Evolutionary conservation across 495 filamentous ascomycete species (phyloP).

Genomic region (Pseudoneurospora amorphoporcata): DNA sequence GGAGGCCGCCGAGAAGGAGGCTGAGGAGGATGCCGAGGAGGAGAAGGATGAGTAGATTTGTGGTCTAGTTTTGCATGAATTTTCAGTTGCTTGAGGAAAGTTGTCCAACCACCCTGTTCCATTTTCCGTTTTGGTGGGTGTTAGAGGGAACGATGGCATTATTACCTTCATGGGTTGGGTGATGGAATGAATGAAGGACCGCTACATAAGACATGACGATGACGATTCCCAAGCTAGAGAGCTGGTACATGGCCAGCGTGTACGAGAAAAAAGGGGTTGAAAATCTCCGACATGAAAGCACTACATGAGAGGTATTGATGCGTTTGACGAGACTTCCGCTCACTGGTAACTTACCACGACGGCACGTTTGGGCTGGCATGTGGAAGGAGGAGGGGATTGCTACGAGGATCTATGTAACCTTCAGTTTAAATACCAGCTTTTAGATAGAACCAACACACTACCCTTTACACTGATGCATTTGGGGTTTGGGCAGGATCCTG

Average conservation of each 20-base stretch:
- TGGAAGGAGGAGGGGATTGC: background rate
- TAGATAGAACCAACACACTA: background rate
- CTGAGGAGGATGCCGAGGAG: slow-evolving; percentile 17
- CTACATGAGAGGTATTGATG: background rate
- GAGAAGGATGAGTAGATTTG: slow-evolving; percentile 12
- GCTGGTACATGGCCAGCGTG: background rate
- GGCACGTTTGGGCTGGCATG: background rate
- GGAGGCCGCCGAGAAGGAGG: slow-evolving; percentile 15
- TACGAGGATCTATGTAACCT: background rate
- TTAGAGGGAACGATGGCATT: background rate
- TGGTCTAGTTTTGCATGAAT: background rate
- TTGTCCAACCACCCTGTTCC: background rate
- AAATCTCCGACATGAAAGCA: background rate
- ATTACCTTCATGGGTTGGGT: background rate
- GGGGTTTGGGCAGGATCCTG: background rate
- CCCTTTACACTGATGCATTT: background rate
- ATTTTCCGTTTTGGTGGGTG: background rate
- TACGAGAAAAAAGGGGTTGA: background rate
- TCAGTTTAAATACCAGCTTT: background rate
- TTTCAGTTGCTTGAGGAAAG: background rate
- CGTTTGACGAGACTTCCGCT: background rate
- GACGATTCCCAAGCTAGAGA: background rate
- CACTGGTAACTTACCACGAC: background rate
- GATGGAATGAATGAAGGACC: background rate
- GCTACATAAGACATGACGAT: background rate